Evolutionary conservation across 495 filamentous ascomycete genomes (phyloP).

Genomic region (Platismatia glauca): DNA sequence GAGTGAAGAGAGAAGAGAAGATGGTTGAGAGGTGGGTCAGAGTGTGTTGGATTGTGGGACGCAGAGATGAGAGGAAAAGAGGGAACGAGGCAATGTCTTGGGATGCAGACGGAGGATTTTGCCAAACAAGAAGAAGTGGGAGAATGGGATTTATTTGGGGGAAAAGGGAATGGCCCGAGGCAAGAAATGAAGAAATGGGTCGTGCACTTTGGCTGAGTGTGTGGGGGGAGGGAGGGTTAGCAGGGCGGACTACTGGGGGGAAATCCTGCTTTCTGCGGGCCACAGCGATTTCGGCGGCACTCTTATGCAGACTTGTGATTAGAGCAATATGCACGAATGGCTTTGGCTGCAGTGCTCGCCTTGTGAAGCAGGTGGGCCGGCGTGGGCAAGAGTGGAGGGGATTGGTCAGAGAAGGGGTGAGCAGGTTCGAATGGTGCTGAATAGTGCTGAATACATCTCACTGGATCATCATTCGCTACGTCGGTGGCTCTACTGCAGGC

Average conservation of each 20-base stretch:
- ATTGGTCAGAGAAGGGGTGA: too few relatives aligned
- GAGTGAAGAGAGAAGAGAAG: neutral
- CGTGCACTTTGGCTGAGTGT: neutral
- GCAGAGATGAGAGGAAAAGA: too few relatives aligned
- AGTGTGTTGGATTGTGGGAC: too few relatives aligned
- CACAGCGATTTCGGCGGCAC: neutral
- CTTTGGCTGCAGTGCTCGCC: neutral
- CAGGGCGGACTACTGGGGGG: neutral
- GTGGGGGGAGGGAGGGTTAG: neutral
- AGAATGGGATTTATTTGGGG: neutral
- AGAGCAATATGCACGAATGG: constrained; percentile 5
- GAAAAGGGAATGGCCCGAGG: neutral
- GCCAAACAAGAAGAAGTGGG: constrained; percentile 1
- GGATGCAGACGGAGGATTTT: neutral
- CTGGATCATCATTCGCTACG: constrained; percentile 16
- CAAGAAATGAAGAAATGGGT: neutral
- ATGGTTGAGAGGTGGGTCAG: neutral
- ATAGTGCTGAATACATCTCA: too few relatives aligned
- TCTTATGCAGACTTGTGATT: neutral
- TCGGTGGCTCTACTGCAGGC: constrained; percentile 10
- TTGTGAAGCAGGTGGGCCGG: too few relatives aligned
- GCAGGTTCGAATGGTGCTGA: too few relatives aligned
- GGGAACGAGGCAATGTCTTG: too few relatives aligned
- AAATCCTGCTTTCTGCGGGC: constrained; percentile 14
- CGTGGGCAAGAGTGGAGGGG: too few relatives aligned